Evolutionary conservation across 169 alveolate genomes (phyloP).

Genomic region (Babesia ovata): DNA sequence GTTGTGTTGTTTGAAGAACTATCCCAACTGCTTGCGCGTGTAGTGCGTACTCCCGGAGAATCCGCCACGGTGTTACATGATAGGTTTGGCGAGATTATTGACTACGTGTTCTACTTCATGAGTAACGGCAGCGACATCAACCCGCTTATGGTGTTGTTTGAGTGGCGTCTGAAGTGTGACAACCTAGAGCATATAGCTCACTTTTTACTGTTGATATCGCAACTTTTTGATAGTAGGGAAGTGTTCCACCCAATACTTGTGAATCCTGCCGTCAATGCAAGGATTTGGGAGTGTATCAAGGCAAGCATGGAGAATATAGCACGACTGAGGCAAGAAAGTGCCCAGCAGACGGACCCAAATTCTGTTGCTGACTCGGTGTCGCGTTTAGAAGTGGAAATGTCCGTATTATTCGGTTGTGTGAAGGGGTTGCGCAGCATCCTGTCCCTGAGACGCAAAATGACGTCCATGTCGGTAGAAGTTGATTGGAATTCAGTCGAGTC

Average conservation of each 20-base stretch:
- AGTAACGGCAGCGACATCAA: slow-evolving; percentile 29
- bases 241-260: slow-evolving; percentile 54
- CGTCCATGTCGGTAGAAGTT: slow-evolving; percentile 3
- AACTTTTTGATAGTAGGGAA: slow-evolving; percentile 23
- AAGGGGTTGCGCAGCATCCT: slow-evolving; percentile 32
- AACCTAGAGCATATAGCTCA: slow-evolving; percentile 36
- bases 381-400: slow-evolving; percentile 1
- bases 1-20: slow-evolving; percentile 36
- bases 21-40: slow-evolving; percentile 46
- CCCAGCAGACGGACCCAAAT: background rate
- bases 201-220: slow-evolving; percentile 42
- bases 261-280: slow-evolving; percentile 31
- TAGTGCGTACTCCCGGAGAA: slow-evolving; percentile 39
- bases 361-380: background rate
- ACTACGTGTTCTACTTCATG: slow-evolving; percentile 13
- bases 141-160: slow-evolving; percentile 52
- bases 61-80: slow-evolving; percentile 32
- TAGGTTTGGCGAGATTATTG: slow-evolving; percentile 30
- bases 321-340: background rate
- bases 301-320: slow-evolving; percentile 1
- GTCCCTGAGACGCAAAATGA: slow-evolving; percentile 32
- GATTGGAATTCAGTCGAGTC: background rate
- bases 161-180: slow-evolving; percentile 58
- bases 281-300: slow-evolving; percentile 33
- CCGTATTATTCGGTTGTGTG: slow-evolving; percentile 26